phyloP scores from a whole-genome alignment of 108 stramenopile species.

The Nitzschia sp. region DNA sequence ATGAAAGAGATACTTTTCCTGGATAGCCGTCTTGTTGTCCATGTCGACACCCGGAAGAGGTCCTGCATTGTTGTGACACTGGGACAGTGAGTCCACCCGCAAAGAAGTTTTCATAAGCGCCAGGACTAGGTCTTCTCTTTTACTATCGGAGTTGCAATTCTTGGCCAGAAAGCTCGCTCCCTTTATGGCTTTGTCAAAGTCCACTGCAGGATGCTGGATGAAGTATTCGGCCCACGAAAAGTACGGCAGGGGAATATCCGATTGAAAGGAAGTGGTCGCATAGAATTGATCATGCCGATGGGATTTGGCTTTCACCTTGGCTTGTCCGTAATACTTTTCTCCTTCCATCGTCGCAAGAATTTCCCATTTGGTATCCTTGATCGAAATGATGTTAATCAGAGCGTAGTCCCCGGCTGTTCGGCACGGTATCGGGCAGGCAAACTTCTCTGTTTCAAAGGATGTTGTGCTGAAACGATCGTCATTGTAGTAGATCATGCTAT shows the following conservation, averaged over 20 bases:
- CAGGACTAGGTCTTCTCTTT: conserved; percentile 56
- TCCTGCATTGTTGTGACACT: conserved; percentile 64
- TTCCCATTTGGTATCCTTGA: conserved; percentile 45
- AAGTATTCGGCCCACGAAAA: conserved; percentile 57
- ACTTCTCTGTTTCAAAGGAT: not conserved
- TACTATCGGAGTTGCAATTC: conserved; percentile 56
- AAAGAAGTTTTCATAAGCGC: conserved; percentile 31
- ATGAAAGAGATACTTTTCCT: conserved; percentile 59
- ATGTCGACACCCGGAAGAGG: conserved; percentile 41
- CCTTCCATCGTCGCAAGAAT: conserved; percentile 32
- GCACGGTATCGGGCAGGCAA: conserved; percentile 46
- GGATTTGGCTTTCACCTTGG: conserved; percentile 13
- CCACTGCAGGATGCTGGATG: conserved; percentile 43
- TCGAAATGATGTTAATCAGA: conserved; percentile 14
- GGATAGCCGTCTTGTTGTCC: conserved; percentile 41
- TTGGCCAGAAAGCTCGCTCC: conserved; percentile 68
- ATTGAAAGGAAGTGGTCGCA: conserved; percentile 69
- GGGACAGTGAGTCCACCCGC: conserved; percentile 59
- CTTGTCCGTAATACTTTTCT: conserved; percentile 32
- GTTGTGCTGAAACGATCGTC: not conserved
- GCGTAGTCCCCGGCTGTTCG: conserved; percentile 1
- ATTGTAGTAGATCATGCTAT: not conserved
- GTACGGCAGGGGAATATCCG: conserved; percentile 66
- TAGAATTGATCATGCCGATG: conserved; percentile 45
- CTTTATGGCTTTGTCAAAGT: conserved; percentile 52